Evolutionary conservation across 768 basidiomycete species (phyloP), one percentile per base, ranked within the genome.

Genomic region (Leccinellum luteum): DNA sequence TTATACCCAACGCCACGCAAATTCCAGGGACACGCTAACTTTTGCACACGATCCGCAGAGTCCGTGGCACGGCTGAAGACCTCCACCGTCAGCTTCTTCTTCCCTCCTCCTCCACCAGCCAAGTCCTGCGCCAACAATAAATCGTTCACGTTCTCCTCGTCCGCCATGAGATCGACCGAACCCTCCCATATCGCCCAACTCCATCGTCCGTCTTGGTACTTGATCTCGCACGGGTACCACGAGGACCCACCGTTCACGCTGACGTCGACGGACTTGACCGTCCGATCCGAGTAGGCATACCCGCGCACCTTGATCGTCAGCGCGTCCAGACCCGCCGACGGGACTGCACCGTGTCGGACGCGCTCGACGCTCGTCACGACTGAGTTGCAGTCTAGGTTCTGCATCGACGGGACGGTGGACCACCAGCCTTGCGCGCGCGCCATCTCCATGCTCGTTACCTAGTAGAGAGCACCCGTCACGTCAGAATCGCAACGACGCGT

Each of bases 101-200:
- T 38, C 25, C 51, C 54, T 17, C 58, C 64, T 12, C 44, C 50
- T 25, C 25, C 62, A 17, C 52, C 55, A n/a, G 31, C 23, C 54
- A 38, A 17, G 17, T 58, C 30, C 8, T 23, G 14, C 19, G 45
- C 54, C 45, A 49, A 23, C 9, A 50, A 17, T 48, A 52, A 55
- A 3, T 9, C 52, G 23, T 60, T 70, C 48, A 64, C 61, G 4
- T 62, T 65, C 47, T 64, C 64, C 27, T 64, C 62, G 51, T 66
- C 68, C 56, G 57, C 30, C 52, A 58, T 19, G 41, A 74, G 69
- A 7, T 72, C 67, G 14, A 90, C 13, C 49, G 76, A 73, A 3
- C 67, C 75, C 64, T 87, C 83, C 89, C 88, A 90, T 21, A 89
- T 66, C 5, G 84, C 81, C 88, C 89, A 90, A 64, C 87, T 87